Evolutionary conservation across 805 yeast genomes (phyloP).

Genomic region (Blastobotrys chiropterorum): DNA sequence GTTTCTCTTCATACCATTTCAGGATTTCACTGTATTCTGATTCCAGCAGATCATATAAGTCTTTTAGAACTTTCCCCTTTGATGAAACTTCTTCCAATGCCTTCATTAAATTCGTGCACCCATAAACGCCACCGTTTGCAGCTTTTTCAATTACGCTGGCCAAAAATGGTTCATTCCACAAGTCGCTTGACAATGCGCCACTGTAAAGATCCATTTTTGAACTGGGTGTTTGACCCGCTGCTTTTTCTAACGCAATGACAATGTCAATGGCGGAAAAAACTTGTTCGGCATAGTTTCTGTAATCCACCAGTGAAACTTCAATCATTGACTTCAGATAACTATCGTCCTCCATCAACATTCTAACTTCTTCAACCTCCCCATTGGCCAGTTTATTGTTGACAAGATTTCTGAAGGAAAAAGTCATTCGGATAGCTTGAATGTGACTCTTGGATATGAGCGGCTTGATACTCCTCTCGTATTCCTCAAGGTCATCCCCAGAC

Average conservation of each 20-base stretch:
- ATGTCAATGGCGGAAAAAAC: background rate
- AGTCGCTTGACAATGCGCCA: background rate
- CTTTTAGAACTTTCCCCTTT: background rate
- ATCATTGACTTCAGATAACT: constrained; percentile 13
- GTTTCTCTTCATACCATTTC: background rate
- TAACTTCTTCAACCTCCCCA: background rate
- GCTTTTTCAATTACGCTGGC: background rate
- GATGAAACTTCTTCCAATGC: background rate
- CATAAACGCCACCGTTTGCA: background rate
- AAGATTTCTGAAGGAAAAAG: constrained; percentile 32
- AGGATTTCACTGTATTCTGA: background rate
- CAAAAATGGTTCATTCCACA: background rate
- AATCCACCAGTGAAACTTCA: constrained; percentile 18
- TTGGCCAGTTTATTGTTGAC: constrained; percentile 17
- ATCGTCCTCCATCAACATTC: constrained; percentile 22
- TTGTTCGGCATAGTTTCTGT: constrained; percentile 9
- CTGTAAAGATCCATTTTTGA: background rate
- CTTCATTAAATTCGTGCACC: background rate
- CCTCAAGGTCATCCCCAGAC: constrained; percentile 1
- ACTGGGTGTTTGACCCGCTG: background rate
- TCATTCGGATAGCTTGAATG: constrained; percentile 26
- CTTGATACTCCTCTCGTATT: background rate
- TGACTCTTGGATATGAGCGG: constrained; percentile 12
- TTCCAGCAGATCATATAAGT: background rate
- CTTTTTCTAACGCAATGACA: background rate